Base-by-base conservation (phyloP, 2,329 filamentous ascomycete genomes). In the Aspergillus aculeatus region DNA sequence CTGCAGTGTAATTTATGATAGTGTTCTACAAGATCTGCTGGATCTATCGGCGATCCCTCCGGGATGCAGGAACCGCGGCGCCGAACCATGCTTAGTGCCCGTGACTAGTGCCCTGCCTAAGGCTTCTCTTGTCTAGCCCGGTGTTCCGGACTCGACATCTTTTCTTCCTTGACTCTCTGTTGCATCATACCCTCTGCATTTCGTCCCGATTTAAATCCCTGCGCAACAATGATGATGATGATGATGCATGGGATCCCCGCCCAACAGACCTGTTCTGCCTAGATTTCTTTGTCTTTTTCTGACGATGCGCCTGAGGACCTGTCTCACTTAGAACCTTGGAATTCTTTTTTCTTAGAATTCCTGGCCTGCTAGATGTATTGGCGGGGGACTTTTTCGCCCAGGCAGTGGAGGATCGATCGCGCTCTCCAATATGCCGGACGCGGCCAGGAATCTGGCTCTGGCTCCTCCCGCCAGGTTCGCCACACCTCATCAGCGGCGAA, bases 321-420 rank as follows among this genome's bases (percentile, higher is more conserved):
- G 38, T 44, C 38, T 44, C 38, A 44, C 38, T 19, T 44, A 44
- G 38, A 44, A 5, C 38, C 38, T 19, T 44, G 16, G 10, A 19
- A 50, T 29, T 29, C 58, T 19, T 29, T 29, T 10, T 29, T 29
- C 26, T 29, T 29, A 29, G 26, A 29, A 29, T 29, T 29, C 26
- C 26, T 56, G 11, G 12, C 41, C 57, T 63, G 64, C 72, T 73
- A 73, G 60, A 76, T 76, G 73, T 73, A 65, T 68, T 53, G 64
- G 58, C 64, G 64, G 55, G 60, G 58, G 60, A 59, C 63, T 56
- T 59, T 63, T 56, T 50, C 58, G 55, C 63, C 62, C 55, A 63
- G 65, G 55, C 66, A 66, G 65, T 63, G 55, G 62, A 69, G 56
- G 57, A 61, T 64, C 47, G 56, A 55, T 62, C 66, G 64, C 64